These are phyloP conservation scores for Heimioporus retisporus DNA, from an alignment of 1,284 basidiomycete genomes.

Conservation along the genomic window DNA sequence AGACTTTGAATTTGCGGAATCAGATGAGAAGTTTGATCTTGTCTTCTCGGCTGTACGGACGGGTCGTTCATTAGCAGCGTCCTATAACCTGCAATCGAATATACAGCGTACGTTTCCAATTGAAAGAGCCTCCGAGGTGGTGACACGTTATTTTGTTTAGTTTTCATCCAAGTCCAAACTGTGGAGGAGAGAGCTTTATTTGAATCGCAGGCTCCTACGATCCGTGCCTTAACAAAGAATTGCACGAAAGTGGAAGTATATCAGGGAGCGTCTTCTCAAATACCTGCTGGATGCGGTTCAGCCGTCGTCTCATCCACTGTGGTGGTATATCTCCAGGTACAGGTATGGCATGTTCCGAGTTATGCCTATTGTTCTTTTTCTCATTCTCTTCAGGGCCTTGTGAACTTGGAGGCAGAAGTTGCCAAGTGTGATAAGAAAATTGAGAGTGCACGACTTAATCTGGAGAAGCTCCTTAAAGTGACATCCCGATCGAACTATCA, in stretches of 20 bases:
- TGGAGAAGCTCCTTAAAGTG: slow-evolving; percentile 84
- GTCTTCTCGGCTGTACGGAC: slow-evolving; percentile 86
- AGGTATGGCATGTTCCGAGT: slow-evolving; percentile 59
- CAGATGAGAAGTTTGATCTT: slow-evolving; percentile 88
- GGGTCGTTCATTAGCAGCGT: slow-evolving; percentile 88
- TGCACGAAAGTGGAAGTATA: slow-evolving; percentile 81
- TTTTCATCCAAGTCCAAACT: slow-evolving; percentile 82
- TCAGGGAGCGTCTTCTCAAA: slow-evolving; percentile 61
- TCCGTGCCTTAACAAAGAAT: slow-evolving; percentile 90
- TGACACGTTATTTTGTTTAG: slow-evolving; percentile 51
- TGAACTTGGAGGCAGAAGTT: slow-evolving; percentile 89
- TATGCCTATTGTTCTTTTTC: neutral
- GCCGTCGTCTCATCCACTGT: slow-evolving; percentile 82
- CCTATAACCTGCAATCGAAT: slow-evolving; percentile 93
- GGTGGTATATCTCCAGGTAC: slow-evolving; percentile 86
- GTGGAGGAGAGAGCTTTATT: slow-evolving; percentile 76
- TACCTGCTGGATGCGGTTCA: slow-evolving; percentile 93
- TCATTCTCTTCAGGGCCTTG: slow-evolving; percentile 69
- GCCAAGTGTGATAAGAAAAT: slow-evolving; percentile 91
- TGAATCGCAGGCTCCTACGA: slow-evolving; percentile 78
- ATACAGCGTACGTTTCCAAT: slow-evolving; percentile 73
- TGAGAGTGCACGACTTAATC: slow-evolving; percentile 72
- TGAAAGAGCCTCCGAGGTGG: neutral
- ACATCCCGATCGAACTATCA: slow-evolving; percentile 82
- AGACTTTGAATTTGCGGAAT: slow-evolving; percentile 77